Percentiles rank a stretch among this genome's conserved stretches.
These are phyloP conservation scores for Penicillium sp. DNA, from an alignment of 2,329 filamentous ascomycete genomes.

Conservation along the genomic window DNA sequence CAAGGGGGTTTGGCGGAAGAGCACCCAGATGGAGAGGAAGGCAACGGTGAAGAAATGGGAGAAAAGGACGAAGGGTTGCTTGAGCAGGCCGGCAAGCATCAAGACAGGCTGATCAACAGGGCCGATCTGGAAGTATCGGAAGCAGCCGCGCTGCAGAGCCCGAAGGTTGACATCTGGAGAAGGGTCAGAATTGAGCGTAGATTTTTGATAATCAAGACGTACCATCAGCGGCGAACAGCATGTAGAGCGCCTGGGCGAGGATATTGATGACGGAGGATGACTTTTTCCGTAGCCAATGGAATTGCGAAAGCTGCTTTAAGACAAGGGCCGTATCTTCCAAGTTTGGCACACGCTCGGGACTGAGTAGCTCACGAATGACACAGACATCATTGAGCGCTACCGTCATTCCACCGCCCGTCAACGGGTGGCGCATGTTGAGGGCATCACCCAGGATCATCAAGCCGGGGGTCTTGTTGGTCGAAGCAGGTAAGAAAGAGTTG, in stretches of 20 bases:
- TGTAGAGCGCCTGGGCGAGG: slow-evolving; percentile 90
- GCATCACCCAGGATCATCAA: slow-evolving; percentile 86
- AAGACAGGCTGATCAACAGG: slow-evolving; percentile 75
- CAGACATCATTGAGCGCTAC: slow-evolving; percentile 93
- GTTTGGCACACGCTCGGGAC: slow-evolving; percentile 64
- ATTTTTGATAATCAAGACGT: slow-evolving; percentile 13
- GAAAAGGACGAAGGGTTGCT: slow-evolving; percentile 72
- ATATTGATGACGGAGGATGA: slow-evolving; percentile 91
- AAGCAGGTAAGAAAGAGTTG: slow-evolving; percentile 86
- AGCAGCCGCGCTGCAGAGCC: slow-evolving; percentile 84
- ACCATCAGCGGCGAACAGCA: slow-evolving; percentile 80
- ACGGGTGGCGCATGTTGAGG: slow-evolving; percentile 98
- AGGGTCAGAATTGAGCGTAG: slow-evolving; percentile 8
- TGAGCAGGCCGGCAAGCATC: slow-evolving; percentile 76
- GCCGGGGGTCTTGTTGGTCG: slow-evolving; percentile 67
- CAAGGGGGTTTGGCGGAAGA: slow-evolving; percentile 51
- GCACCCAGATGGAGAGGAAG: slow-evolving; percentile 76
- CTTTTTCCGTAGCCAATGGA: slow-evolving; percentile 85
- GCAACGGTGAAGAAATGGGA: slow-evolving; percentile 96
- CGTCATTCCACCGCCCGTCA: slow-evolving; percentile 97
- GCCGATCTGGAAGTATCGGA: slow-evolving; percentile 79
- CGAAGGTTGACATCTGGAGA: slow-evolving; percentile 63
- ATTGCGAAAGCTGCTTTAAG: slow-evolving; percentile 64
- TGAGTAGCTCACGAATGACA: slow-evolving; percentile 69
- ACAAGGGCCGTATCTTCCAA: slow-evolving; percentile 68